A percentile compares a stretch with the other conserved stretches of the same genome.
Evolutionary conservation across 768 basidiomycete genomes (phyloP).

Genomic region (Coprinopsis cinerea): DNA sequence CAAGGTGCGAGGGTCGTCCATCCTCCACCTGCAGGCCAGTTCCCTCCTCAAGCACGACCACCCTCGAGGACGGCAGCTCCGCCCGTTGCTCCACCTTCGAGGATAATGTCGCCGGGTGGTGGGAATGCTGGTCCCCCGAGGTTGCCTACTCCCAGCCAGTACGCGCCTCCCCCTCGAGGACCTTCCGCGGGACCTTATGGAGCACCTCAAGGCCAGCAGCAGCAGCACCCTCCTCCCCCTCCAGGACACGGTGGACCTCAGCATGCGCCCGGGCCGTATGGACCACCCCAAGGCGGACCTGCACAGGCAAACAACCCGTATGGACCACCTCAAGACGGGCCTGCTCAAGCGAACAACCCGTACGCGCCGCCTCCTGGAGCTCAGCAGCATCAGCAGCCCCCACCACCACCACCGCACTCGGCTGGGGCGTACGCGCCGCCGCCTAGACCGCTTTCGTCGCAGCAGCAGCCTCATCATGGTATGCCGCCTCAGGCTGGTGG

Average conservation of each 20-base stretch:
- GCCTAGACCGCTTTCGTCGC: conserved; percentile 3
- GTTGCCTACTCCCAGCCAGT: conserved; percentile 44
- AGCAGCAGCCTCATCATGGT: background rate
- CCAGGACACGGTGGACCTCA: conserved; percentile 16
- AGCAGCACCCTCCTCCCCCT: conserved; percentile 21
- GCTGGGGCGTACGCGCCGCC: conserved; percentile 18
- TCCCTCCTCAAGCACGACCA: conserved; percentile 22
- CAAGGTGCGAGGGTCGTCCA: conserved; percentile 15
- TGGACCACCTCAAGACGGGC: conserved; percentile 19
- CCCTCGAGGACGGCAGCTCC: conserved; percentile 17
- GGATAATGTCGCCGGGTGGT: conserved; percentile 35
- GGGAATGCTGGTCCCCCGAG: conserved; percentile 29
- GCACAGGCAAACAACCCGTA: too few relatives aligned
- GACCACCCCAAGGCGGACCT: conserved; percentile 20
- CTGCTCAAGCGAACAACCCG: conserved; percentile 19
- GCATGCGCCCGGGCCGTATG: conserved; percentile 13
- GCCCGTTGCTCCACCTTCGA: conserved; percentile 26
- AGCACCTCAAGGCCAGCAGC: background rate
- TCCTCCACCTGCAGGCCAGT: conserved; percentile 25
- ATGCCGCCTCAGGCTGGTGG: background rate
- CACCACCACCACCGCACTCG: conserved; percentile 18
- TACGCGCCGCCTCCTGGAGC: conserved; percentile 38
- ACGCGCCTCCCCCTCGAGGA: conserved; percentile 37
- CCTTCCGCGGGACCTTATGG: conserved; percentile 36
- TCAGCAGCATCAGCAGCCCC: conserved; percentile 15